Base-by-base conservation (phyloP, 805 yeast genomes). In the Candida ipomoeae region DNA sequence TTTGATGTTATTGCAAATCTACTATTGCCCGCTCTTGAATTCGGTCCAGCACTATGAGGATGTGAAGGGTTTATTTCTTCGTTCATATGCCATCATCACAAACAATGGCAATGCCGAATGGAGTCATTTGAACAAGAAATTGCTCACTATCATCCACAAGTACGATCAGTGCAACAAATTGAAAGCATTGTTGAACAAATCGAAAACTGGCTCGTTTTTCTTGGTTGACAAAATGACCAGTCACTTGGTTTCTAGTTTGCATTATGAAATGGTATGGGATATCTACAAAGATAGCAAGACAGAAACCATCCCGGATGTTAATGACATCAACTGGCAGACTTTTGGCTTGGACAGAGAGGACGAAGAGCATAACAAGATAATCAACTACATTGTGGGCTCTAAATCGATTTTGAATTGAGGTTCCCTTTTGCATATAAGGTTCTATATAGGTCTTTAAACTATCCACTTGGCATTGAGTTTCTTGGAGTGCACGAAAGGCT, bases 381-480 rank as follows among this genome's bases (percentile, higher is more conserved):
- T 58, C 32, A 49, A 51, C 15, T 56, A 56, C 40, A 34, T 56
- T 6, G 17, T 36, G 11, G 18, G 46, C n/a, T 37, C 50, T 2
- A 41, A 45, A 13, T 48, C 59, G 1, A 47, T 55, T 6, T 50
- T 55, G 34, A 23, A 23, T 23, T 44, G 15, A 37, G 29, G 7
- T n/a, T 37, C n/a, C 15, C 45, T 32, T 32, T 37, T 42, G 34
- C 26, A 18, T 29, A 31, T 32, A 6, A 11, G 20, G 18, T 21
- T 20, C 13, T n/a, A 41, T 18, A 23, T 32, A 20, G n/a, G 15
- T 11, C 42, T 11, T 31, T 44, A 55, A 51, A 68, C 69, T 14
- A 78, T 53, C 90, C 91, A 86, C 33, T 66, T 61, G 32, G 69
- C 67, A 53, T 78, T 78, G 48, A 87, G 64, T 55, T 74, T 80